phyloP scores from a whole-genome alignment of 495 filamentous ascomycete species.

The Tuber aestivum region DNA sequence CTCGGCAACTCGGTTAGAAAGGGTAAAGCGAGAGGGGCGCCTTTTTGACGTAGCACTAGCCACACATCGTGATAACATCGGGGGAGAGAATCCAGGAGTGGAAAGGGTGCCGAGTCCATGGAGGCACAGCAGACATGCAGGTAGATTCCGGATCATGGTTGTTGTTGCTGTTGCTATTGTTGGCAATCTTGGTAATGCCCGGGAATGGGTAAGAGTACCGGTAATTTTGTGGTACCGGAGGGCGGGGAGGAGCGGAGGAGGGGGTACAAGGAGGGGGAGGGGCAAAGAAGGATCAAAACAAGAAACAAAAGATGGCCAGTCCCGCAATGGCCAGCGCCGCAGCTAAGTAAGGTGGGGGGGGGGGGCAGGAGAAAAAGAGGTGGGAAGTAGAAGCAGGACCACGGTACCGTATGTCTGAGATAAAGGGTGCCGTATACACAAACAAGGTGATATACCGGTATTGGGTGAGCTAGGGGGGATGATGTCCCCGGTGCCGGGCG shows the following conservation, averaged over 20 bases:
- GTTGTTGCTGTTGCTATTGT: constrained; percentile 21
- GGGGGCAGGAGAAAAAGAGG: neutral
- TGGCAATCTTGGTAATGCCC: neutral
- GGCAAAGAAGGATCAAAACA: neutral
- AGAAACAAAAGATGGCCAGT: neutral
- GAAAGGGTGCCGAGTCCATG: constrained; percentile 12
- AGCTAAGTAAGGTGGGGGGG: neutral
- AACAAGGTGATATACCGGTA: neutral
- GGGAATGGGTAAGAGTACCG: constrained; percentile 1
- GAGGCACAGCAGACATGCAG: constrained; percentile 28
- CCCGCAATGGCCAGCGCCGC: neutral
- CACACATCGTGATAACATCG: constrained; percentile 23
- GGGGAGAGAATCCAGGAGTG: constrained; percentile 5
- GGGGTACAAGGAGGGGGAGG: constrained; percentile 1
- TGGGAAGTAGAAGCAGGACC: neutral
- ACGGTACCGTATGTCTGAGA: neutral
- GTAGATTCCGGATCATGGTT: constrained; percentile 13
- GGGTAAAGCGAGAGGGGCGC: constrained; percentile 65
- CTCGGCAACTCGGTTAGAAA: constrained; percentile 65
- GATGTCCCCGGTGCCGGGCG: neutral
- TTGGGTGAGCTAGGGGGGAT: neutral
- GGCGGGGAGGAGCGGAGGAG: neutral
- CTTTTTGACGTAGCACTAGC: constrained; percentile 17
- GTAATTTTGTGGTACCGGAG: neutral
- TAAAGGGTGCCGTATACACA: neutral